Conservation (phyloP, 805 yeast species). For the Saccharomycopsis oosterbeekiorum region DNA sequence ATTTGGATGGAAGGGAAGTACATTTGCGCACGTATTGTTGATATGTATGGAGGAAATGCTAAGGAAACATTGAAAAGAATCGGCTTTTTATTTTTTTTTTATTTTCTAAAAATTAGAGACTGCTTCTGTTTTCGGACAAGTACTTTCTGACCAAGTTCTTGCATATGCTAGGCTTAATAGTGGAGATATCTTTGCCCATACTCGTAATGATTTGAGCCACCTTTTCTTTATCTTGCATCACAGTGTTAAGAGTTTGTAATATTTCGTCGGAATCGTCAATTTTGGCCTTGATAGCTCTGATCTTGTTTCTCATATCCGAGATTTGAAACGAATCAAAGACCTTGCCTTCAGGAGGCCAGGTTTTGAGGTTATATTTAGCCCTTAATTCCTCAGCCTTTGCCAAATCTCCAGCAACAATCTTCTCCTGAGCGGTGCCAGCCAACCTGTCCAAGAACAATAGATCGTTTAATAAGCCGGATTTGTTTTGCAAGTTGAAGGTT, state of each 20-base stretch:
- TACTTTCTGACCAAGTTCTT: constrained; percentile 69
- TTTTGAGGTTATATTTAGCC: constrained; percentile 35
- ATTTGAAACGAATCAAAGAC: constrained; percentile 31
- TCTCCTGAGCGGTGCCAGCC: constrained; percentile 22
- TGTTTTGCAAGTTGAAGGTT: constrained; percentile 22
- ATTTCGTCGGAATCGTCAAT: constrained; percentile 30
- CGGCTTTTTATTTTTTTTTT: no score
- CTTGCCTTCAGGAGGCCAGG: constrained; percentile 37
- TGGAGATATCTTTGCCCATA: constrained; percentile 32
- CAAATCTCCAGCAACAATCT: constrained; percentile 27
- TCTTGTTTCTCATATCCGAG: constrained; percentile 23
- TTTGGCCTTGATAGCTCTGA: constrained; percentile 21
- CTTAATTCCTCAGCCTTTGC: constrained; percentile 31
- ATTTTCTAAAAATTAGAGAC: background rate
- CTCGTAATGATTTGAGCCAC: constrained; percentile 29
- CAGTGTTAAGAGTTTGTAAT: constrained; percentile 25
- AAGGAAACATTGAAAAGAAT: no score
- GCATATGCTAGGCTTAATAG: constrained; percentile 41
- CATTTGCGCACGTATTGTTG: background rate
- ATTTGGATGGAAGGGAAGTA: background rate
- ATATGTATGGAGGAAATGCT: no score
- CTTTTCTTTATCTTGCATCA: constrained; percentile 28
- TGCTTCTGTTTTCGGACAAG: constrained; percentile 5
- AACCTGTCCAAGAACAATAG: constrained; percentile 24
- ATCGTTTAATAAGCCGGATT: constrained; percentile 24